Base-by-base conservation (phyloP, 2,329 filamentous ascomycete species). In the Biscogniauxia marginata region DNA sequence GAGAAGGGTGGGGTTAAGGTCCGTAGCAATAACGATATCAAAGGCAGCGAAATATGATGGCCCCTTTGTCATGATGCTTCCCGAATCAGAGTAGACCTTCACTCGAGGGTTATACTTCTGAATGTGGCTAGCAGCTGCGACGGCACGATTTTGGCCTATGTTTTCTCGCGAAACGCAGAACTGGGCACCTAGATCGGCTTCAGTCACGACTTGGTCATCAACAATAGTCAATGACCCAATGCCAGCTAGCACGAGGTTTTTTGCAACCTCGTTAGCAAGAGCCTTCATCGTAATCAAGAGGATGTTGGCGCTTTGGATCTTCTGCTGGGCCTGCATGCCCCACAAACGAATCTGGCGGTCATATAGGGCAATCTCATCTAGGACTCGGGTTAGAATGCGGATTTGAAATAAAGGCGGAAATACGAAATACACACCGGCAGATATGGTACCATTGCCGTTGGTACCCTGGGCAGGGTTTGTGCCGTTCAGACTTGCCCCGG, bases 301-400 rank as follows among this genome's bases (percentile, higher is more conserved):
- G 65, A 99, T 89, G 68, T 92, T 92, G 57, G 95, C 91, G 57
- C 84, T 89, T 65, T 93, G 91, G 56, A 99, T 92, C 70, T 89
- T 91, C 71, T 96, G 89, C 73, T 99, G 95, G 6, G 95, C 95
- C 67, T 95, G 87, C 69, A 98, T 90, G 46, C 95, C 95, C 95
- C 95, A 99, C 24, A 99, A 86, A 53, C 95, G 89, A 68, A 99
- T 97, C 73, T 99, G 95, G 50, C 95, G 88, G 75, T 99, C 95
- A 72, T 99, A 99, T 5, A 98, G 85, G 13, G 93, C 95, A 68
- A 98, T 96, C 71, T 99, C 95, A 74, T 98, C 95, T 91, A 58
- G 20, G 18, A 9, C 11, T 46, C 23, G 18, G 16, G 46, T 67
- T 64, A 67, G 55, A 34, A 54, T 25, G 43, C 23, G 30, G 30